These are phyloP conservation scores for Trichocladium antarcticum DNA, from an alignment of 495 filamentous ascomycete species.

Conservation along the genomic window DNA sequence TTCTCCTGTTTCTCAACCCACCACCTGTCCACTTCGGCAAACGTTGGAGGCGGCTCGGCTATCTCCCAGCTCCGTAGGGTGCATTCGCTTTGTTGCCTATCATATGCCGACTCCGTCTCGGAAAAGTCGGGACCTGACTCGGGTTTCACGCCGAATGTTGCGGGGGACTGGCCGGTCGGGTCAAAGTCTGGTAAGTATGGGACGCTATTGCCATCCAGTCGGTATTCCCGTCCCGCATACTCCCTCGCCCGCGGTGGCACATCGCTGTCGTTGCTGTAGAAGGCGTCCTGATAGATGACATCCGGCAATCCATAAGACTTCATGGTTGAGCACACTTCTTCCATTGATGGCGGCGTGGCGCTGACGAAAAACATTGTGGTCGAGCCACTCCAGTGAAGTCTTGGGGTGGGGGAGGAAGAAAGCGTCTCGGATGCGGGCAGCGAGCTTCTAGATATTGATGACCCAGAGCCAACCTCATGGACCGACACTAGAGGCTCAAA, in stretches of 20 bases:
- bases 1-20: conserved; percentile 31
- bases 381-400: conserved; percentile 14
- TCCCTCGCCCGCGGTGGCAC: conserved; percentile 68
- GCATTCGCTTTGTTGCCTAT: conserved; percentile 42
- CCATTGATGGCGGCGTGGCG: conserved; percentile 27
- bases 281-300: conserved; percentile 74
- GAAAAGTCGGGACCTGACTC: conserved; percentile 35
- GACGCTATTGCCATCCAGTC: conserved; percentile 57
- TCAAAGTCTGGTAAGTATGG: conserved; percentile 77
- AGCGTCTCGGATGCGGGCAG: background rate
- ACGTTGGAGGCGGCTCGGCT: conserved; percentile 53
- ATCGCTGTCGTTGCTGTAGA: conserved; percentile 77
- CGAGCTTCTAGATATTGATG: background rate
- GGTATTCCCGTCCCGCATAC: conserved; percentile 85
- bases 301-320: conserved; percentile 30
- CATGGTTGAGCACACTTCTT: conserved; percentile 36
- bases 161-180: conserved; percentile 44
- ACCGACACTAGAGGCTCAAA: conserved; percentile 24
- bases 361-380: conserved; percentile 20
- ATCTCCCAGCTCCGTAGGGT: conserved; percentile 56
- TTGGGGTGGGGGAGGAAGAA: background rate
- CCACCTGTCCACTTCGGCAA: conserved; percentile 62
- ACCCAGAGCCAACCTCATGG: conserved; percentile 5
- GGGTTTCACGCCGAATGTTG: conserved; percentile 44
- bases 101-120: conserved; percentile 40